phyloP scores from a whole-genome alignment of 208 protist genomes.

The Trichomonas gallinae region DNA sequence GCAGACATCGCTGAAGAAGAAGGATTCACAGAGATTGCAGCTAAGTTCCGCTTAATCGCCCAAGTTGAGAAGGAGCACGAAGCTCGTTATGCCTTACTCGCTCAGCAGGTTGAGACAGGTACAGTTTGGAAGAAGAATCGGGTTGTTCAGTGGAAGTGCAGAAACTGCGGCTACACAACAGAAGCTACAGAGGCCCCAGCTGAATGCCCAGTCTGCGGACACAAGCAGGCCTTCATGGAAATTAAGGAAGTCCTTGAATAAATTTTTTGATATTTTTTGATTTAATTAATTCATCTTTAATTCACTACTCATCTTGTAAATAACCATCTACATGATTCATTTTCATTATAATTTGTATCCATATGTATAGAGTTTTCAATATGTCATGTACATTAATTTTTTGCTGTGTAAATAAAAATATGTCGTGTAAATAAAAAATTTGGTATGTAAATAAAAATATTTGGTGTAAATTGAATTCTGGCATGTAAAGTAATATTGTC shows the following conservation, averaged over 20 bases:
- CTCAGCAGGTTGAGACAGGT: not conserved
- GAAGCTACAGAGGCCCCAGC: not conserved
- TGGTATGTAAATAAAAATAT: too few relatives aligned
- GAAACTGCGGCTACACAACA: not conserved
- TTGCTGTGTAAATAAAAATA: too few relatives aligned
- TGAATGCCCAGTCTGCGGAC: not conserved
- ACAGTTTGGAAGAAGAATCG: not conserved
- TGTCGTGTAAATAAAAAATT: too few relatives aligned
- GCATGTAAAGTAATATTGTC: too few relatives aligned
- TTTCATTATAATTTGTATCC: too few relatives aligned
- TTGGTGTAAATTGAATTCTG: too few relatives aligned
- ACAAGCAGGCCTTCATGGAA: not conserved
- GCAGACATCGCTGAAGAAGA: not conserved
- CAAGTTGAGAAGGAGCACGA: not conserved
- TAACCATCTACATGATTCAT: too few relatives aligned
- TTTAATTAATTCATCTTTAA: too few relatives aligned
- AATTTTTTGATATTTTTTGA: too few relatives aligned
- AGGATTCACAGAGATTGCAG: not conserved
- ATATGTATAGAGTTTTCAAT: too few relatives aligned
- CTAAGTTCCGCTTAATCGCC: not conserved
- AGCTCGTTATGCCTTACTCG: not conserved
- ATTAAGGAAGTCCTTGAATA: constrained; percentile 14
- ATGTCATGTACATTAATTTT: too few relatives aligned
- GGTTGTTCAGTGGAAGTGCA: not conserved
- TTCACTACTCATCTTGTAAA: too few relatives aligned